Base-by-base conservation (phyloP, 1,284 basidiomycete genomes). In the Coniophora puteana region DNA sequence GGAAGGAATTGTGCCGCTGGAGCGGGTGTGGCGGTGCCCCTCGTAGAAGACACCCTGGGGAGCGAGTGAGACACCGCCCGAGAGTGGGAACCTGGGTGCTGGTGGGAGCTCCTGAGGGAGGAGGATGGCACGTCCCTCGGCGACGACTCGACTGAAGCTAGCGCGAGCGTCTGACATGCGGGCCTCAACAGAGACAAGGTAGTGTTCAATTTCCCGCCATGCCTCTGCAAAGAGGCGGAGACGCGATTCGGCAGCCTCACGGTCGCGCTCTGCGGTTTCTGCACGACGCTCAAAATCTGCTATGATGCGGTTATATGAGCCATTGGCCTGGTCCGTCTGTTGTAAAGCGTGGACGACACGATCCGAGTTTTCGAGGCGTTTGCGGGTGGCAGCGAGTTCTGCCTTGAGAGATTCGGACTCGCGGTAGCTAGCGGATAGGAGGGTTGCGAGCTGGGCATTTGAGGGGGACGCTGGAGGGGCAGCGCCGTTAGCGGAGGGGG, bases 211-310 rank as follows among this genome's bases (percentile, higher is more conserved):
- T 46, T 77, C 71, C 1, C 55, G 38, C 79, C 80, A 85, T 21
- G 65, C 63, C 22, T 80, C 74, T 29, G 67, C 56, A 37, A 81
- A 52, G 40, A 68, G 57, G 43, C 69, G 64, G 47, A 74, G 57
- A 7, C 74, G 68, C 3, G 73, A 68, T 22, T 76, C 71, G 7
- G 75, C 71, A 3, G 83, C 80, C 48, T 81, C 80, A 38, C 76
- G 67, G 5, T 69, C 71, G 20, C 61, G 53, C 57, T 84, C 77
- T 10, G 74, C 72, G 39, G 62, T 62, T 22, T 68, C 63, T 11
- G 69, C 62, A 39, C 73, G 74, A 24, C 66, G 63, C 46, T 82
- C 76, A 43, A 63, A 71, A 3, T 80, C 73, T 33, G 54, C 51
- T 59, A 62, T 65, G 51, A 57, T 53, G 41, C 65, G 63, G 3